phyloP scores from a whole-genome alignment of 208 protist species.

The Wallacemonas sp. region DNA sequence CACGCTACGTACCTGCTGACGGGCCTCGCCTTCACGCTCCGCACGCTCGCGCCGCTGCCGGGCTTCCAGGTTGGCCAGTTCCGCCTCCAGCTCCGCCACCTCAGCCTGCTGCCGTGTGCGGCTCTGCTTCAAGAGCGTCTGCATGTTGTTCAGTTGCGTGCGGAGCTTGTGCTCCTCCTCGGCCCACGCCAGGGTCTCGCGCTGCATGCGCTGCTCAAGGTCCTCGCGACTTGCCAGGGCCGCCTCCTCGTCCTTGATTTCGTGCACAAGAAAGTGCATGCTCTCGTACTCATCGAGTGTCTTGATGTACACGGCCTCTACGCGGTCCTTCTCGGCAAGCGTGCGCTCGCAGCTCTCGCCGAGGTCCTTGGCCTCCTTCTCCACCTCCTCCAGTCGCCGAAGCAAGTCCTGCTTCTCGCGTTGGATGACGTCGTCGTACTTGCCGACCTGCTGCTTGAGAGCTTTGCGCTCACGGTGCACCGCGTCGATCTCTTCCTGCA shows the following conservation, averaged over 20 bases:
- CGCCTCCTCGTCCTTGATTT: conserved; percentile 77
- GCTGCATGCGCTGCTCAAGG: conserved; percentile 57
- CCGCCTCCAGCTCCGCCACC: conserved; percentile 49
- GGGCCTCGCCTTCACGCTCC: conserved; percentile 35
- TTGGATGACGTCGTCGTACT: conserved; percentile 47
- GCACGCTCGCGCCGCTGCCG: conserved; percentile 43
- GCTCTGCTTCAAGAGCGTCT: conserved; percentile 40
- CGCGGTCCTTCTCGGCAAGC: conserved; percentile 45
- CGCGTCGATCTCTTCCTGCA: conserved; percentile 69
- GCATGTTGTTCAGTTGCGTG: conserved; percentile 45
- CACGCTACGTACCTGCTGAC: conserved; percentile 25
- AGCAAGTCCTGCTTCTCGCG: conserved; percentile 70
- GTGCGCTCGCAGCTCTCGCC: conserved; percentile 50
- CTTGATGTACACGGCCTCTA: conserved; percentile 69
- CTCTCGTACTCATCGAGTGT: conserved; percentile 84
- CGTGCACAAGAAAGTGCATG: conserved; percentile 72
- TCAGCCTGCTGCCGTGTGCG: conserved; percentile 55
- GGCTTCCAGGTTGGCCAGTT: conserved; percentile 45
- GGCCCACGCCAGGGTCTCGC: conserved; percentile 69
- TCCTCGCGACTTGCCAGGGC: conserved; percentile 57
- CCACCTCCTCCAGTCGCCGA: conserved; percentile 55
- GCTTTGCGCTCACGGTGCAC: conserved; percentile 36
- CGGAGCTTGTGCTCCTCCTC: conserved; percentile 81
- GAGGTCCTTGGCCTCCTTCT: conserved; percentile 59
- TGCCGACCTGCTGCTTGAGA: conserved; percentile 44